These are phyloP conservation scores for Daucus carota DNA, from an alignment of 129 eudicot genomes.

Conservation along the genomic window DNA sequence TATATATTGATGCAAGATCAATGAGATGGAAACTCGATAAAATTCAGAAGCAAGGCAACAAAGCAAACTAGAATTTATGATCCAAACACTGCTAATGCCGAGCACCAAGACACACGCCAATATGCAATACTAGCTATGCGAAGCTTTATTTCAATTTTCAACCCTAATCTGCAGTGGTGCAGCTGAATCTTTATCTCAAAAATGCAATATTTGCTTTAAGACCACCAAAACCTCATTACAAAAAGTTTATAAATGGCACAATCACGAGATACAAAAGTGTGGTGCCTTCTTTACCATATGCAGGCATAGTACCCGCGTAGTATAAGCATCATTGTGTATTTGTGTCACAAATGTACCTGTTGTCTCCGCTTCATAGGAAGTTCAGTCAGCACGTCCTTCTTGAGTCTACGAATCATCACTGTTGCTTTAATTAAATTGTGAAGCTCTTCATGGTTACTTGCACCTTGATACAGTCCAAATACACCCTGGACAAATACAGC, in stretches of 20 bases:
- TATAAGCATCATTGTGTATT: conserved; percentile 4
- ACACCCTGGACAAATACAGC: conserved; percentile 44
- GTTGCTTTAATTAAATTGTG: conserved; percentile 95
- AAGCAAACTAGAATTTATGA: neutral
- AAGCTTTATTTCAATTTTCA: neutral
- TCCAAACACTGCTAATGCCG: neutral
- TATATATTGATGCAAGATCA: conserved; percentile 10
- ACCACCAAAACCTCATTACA: neutral
- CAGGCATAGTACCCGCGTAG: neutral
- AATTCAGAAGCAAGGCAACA: neutral
- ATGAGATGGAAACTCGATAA: neutral
- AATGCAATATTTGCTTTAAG: neutral
- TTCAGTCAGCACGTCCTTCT: conserved; percentile 88
- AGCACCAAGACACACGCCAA: neutral
- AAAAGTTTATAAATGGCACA: neutral
- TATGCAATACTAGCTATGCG: neutral
- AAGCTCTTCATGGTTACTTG: conserved; percentile 96
- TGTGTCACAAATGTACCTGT: conserved; percentile 51
- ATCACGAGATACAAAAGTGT: neutral
- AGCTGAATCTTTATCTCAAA: conserved; percentile 2
- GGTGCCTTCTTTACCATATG: neutral
- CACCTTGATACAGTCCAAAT: conserved; percentile 94
- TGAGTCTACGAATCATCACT: conserved; percentile 92
- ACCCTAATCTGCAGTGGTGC: neutral
- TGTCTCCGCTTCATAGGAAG: conserved; percentile 93